Conservation (phyloP, 176 grass and related monocot species). For the Lolium multiflorum region DNA sequence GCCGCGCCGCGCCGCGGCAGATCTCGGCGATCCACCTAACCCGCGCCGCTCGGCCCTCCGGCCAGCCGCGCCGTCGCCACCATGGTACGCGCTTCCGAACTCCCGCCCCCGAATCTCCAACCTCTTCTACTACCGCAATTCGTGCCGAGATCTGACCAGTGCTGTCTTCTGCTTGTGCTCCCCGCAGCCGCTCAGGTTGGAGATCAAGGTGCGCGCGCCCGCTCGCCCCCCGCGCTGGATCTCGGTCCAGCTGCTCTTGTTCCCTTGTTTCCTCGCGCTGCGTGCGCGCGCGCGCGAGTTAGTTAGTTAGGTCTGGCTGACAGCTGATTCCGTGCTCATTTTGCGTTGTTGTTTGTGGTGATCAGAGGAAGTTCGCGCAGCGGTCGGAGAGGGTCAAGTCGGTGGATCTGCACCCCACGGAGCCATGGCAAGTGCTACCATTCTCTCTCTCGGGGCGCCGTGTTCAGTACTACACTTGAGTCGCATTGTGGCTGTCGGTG, state of each 20-base stretch:
- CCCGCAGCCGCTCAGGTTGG: constrained; percentile 95
- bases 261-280: neutral
- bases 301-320: constrained; percentile 5
- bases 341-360: constrained; percentile 17
- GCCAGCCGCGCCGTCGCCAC: constrained; percentile 12
- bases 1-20: neutral
- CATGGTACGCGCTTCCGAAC: constrained; percentile 62
- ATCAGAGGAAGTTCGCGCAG: constrained; percentile 96
- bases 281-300: neutral
- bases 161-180: constrained; percentile 44
- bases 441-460: neutral
- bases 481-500: neutral
- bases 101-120: constrained; percentile 30
- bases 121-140: neutral
- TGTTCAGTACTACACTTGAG: constrained; percentile 23
- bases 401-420: constrained; percentile 95
- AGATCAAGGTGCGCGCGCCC: constrained; percentile 90
- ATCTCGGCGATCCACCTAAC: neutral
- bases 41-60: neutral
- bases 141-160: constrained; percentile 76
- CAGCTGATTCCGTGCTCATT: constrained; percentile 26
- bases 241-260: constrained; percentile 40
- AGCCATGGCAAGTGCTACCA: constrained; percentile 80
- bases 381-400: constrained; percentile 97
- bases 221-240: constrained; percentile 24